Evolutionary conservation across 1,284 basidiomycete species (phyloP).

Genomic region (Leccinum subspadiceum): DNA sequence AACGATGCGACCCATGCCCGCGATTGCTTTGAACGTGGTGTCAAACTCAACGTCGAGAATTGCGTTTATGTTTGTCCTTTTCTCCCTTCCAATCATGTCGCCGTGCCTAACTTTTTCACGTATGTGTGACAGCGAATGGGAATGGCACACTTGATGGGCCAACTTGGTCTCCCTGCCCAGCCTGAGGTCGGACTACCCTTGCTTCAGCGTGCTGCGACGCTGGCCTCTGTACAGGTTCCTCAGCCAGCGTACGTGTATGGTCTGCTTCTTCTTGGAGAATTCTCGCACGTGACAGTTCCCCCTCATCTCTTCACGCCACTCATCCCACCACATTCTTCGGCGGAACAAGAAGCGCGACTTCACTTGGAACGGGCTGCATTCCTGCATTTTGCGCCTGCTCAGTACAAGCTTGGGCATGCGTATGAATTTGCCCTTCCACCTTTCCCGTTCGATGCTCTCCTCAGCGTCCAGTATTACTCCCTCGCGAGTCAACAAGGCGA

Average conservation of each 20-base stretch:
- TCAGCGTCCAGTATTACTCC: slow-evolving; percentile 92
- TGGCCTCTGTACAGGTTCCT: slow-evolving; percentile 73
- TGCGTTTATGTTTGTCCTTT: slow-evolving; percentile 69
- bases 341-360: slow-evolving; percentile 43
- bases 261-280: slow-evolving; percentile 80
- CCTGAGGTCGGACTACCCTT: slow-evolving; percentile 65
- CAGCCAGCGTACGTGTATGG: slow-evolving; percentile 87
- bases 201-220: slow-evolving; percentile 74
- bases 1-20: slow-evolving; percentile 68
- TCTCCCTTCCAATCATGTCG: not conserved
- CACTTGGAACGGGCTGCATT: slow-evolving; percentile 82
- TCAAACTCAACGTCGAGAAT: slow-evolving; percentile 66
- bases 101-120: slow-evolving; percentile 2
- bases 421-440: slow-evolving; percentile 90
- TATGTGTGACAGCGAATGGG: slow-evolving; percentile 66
- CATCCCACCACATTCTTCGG: slow-evolving; percentile 44
- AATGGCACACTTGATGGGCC: slow-evolving; percentile 88
- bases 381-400: slow-evolving; percentile 84
- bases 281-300: slow-evolving; percentile 47
- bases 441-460: slow-evolving; percentile 84
- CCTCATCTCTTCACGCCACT: slow-evolving; percentile 51
- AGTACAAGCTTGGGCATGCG: slow-evolving; percentile 90
- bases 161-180: slow-evolving; percentile 65
- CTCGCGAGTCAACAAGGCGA: slow-evolving; percentile 85
- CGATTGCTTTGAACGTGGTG: slow-evolving; percentile 83